A percentile compares a stretch with the other conserved stretches of the same genome.
These are phyloP conservation scores for Epithele typhae DNA, from an alignment of 768 basidiomycete genomes.

Conservation along the genomic window DNA sequence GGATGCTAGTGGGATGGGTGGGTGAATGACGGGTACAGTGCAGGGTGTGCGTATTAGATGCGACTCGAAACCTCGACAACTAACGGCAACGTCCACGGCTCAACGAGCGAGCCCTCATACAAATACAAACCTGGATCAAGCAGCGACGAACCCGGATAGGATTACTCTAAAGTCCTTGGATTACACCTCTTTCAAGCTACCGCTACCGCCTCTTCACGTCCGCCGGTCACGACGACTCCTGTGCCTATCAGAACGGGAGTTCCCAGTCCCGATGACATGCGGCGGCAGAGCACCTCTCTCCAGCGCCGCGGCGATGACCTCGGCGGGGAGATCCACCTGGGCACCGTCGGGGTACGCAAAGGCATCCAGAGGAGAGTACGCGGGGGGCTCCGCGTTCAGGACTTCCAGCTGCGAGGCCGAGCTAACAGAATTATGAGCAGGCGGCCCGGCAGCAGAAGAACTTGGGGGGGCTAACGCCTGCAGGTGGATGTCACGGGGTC, in stretches of 20 bases:
- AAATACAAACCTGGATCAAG: slow-evolving; percentile 15
- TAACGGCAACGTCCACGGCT: slow-evolving; percentile 11
- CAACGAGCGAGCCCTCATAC: slow-evolving; percentile 8
- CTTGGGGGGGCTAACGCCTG: slow-evolving; percentile 48
- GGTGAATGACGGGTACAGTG: slow-evolving; percentile 4
- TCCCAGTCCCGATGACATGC: slow-evolving; percentile 41
- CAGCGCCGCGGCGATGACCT: slow-evolving; percentile 85
- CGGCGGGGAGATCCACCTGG: slow-evolving; percentile 90
- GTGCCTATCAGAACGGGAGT: slow-evolving; percentile 35
- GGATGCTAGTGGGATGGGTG: background rate
- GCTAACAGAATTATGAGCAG: slow-evolving; percentile 10
- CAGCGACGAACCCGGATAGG: slow-evolving; percentile 8
- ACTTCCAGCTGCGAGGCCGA: slow-evolving; percentile 19
- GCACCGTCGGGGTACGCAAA: slow-evolving; percentile 82
- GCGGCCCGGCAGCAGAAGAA: slow-evolving; percentile 5
- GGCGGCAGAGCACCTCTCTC: slow-evolving; percentile 68
- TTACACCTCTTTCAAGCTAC: background rate
- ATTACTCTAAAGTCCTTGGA: slow-evolving; percentile 1
- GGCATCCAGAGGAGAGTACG: slow-evolving; percentile 88
- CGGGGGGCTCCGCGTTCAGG: slow-evolving; percentile 66
- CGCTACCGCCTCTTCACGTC: slow-evolving; percentile 14
- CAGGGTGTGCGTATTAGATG: slow-evolving; percentile 17
- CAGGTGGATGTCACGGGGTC: slow-evolving; percentile 76
- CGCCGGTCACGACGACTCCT: slow-evolving; percentile 39
- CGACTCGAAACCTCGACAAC: slow-evolving; percentile 8